Conservation (phyloP, 2,329 filamentous ascomycete species). For the Cryphonectria radicalis region DNA sequence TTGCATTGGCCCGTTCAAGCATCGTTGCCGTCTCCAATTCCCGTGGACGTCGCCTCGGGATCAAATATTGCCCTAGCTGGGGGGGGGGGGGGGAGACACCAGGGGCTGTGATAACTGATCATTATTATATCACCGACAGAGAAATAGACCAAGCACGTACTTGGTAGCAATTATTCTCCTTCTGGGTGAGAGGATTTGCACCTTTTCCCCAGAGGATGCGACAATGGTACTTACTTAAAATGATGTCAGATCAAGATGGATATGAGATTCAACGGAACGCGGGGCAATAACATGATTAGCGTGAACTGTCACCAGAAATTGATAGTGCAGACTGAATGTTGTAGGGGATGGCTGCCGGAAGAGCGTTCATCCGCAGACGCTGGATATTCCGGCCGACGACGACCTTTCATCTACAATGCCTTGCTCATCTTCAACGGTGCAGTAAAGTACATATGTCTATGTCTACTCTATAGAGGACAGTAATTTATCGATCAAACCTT, state of each 20-base stretch:
- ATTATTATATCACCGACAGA: no score
- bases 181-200: no score
- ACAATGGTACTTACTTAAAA: not conserved
- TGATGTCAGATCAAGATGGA: not conserved
- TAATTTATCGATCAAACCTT: not conserved
- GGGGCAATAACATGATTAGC: slow-evolving; percentile 7
- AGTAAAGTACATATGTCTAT: not conserved
- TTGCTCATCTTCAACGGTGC: no score
- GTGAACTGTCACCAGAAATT: not conserved
- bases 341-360: not conserved
- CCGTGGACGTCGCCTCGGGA: not conserved
- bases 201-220: not conserved
- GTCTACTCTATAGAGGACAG: not conserved
- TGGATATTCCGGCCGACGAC: not conserved
- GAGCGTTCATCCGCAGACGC: not conserved
- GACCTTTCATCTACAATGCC: not conserved
- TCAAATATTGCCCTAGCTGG: not conserved
- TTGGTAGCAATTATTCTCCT: no score
- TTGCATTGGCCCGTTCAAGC: not conserved
- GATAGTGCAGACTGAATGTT: not conserved
- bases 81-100: not conserved
- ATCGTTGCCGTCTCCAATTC: slow-evolving; percentile 13
- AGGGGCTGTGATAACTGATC: no score
- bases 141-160: no score
- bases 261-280: not conserved